Base-by-base conservation (phyloP, 768 basidiomycete species). In the Amanita exitialis region DNA sequence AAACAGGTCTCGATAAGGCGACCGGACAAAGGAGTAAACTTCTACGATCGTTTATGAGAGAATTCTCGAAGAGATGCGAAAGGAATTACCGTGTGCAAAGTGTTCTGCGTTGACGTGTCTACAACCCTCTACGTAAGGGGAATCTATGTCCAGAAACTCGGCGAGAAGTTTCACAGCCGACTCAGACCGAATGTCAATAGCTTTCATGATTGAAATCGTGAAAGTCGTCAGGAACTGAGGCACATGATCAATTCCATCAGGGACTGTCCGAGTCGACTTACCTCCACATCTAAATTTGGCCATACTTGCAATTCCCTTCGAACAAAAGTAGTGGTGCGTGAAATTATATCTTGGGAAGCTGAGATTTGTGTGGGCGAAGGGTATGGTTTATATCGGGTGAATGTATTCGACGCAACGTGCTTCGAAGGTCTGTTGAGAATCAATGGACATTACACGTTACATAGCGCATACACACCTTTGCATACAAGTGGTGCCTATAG, bases 141-240 rank as follows among this genome's bases (percentile, higher is more conserved):
- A 65, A 56, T 84, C 85, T 64, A 89, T 75, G 61, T 97, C 93
- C 43, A 97, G 73, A 67, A 93, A 94, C 58, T 95, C 93, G 12
- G 90, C 75, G 6, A 97, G 72, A 13, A 89, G 65, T 59, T 84
- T 87, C 39, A 97, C 77, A 37, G 92, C 89, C 35, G 85, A 80
- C 66, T 91, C 86, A 10, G 90, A 88, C 38, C 93, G 88, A 51
- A 97, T 87, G 67, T 97, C 93, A 49, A 96, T 80, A 3, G 88
- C 77, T 66, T 91, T 90, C 82, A 97, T 90, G 58, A 97, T 71
- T 1, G 91, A 90, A 47, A 95, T 69, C 16, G 82, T 89, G 67
- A 94, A 90, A 2, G 83, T 87, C 10, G 89, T 92, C 49, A 97
- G 73, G 65, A 94, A 97, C 88, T 92, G 49, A 45, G 37, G 16